Conservation (phyloP, 2,329 filamentous ascomycete genomes). For the Ophiostoma piceae region DNA sequence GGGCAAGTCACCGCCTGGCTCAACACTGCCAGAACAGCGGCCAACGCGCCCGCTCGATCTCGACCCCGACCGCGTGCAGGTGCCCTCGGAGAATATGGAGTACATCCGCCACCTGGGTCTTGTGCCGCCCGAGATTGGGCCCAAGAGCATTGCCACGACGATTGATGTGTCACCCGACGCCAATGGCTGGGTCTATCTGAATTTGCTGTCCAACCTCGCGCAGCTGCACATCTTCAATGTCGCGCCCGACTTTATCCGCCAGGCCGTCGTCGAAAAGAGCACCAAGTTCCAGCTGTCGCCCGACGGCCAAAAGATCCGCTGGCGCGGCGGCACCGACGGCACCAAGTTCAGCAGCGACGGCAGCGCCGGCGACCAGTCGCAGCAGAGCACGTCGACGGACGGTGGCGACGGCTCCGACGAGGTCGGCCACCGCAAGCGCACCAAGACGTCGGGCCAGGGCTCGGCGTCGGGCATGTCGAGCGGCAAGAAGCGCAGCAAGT, state of each 20-base stretch:
- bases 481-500: constrained; percentile 39
- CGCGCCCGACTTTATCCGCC: constrained; percentile 69
- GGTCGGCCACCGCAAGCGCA: constrained; percentile 42
- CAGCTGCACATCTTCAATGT: constrained; percentile 83
- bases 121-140: constrained; percentile 51
- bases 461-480: constrained; percentile 35
- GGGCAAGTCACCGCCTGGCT: constrained; percentile 37
- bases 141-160: constrained; percentile 37
- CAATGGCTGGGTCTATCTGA: constrained; percentile 78
- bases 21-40: constrained; percentile 58
- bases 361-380: constrained; percentile 43
- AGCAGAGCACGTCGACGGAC: constrained; percentile 46
- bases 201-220: constrained; percentile 73
- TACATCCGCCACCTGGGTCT: constrained; percentile 73
- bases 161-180: constrained; percentile 54
- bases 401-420: constrained; percentile 43
- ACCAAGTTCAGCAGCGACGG: constrained; percentile 63
- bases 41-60: constrained; percentile 72
- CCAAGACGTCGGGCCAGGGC: constrained; percentile 40
- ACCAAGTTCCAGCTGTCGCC: constrained; percentile 70
- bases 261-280: constrained; percentile 64
- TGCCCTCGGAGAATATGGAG: constrained; percentile 70
- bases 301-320: constrained; percentile 74
- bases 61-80: constrained; percentile 70
- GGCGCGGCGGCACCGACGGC: constrained; percentile 63